Evolutionary conservation across 2,329 filamentous ascomycete species (phyloP).

Genomic region (Arthrobotrys conoides): DNA sequence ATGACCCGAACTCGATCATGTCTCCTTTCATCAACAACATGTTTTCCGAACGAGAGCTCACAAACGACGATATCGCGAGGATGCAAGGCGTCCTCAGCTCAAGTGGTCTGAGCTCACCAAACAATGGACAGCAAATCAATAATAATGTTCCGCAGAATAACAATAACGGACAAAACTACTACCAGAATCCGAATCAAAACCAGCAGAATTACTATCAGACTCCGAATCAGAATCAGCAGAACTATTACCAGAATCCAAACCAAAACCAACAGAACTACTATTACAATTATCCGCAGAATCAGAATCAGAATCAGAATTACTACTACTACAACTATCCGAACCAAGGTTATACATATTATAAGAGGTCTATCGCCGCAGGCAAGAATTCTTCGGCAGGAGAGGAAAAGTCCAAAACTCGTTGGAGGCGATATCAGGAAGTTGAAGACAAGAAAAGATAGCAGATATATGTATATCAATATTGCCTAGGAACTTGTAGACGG

Average conservation of each 20-base stretch:
- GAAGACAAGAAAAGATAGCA: background rate
- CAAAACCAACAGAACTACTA: slow-evolving; percentile 14
- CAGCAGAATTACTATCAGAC: slow-evolving; percentile 3
- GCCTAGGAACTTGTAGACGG: background rate
- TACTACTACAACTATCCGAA: slow-evolving; percentile 11
- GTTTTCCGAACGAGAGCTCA: slow-evolving; percentile 28
- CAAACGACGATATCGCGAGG: slow-evolving; percentile 21
- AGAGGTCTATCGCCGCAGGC: background rate
- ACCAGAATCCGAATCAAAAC: slow-evolving; percentile 2
- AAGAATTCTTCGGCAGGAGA: background rate
- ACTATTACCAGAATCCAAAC: slow-evolving; percentile 3
- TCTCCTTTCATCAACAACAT: slow-evolving; percentile 26
- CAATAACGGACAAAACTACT: slow-evolving; percentile 8
- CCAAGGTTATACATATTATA: background rate
- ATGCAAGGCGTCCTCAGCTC: slow-evolving; percentile 13
- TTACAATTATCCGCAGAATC: background rate
- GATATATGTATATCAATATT: background rate
- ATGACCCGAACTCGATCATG: slow-evolving; percentile 27
- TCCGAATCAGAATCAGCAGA: slow-evolving; percentile 1
- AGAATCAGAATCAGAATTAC: background rate
- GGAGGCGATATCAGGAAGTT: slow-evolving; percentile 2
- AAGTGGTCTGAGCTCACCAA: background rate
- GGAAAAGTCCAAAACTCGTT: background rate
- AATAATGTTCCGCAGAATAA: slow-evolving; percentile 1
- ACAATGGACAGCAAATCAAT: slow-evolving; percentile 14